Base-by-base conservation (phyloP, 2,329 filamentous ascomycete genomes). In the Cadophora sp. region DNA sequence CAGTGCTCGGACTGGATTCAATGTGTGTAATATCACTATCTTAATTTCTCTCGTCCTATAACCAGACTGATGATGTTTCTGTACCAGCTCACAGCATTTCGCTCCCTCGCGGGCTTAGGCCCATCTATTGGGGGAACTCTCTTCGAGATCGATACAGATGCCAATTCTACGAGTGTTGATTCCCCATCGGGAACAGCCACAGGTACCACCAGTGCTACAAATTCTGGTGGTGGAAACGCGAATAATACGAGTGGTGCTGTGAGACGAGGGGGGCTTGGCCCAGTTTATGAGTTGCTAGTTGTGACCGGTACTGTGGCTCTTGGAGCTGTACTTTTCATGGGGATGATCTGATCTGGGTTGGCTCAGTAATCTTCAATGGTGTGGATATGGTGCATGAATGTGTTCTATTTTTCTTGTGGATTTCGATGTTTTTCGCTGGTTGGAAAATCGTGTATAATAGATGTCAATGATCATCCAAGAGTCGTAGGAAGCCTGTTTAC, bases 1-100 rank as follows among this genome's bases (percentile, higher is more conserved):
- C 4, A 45, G 33, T 43, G 22, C 36, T 5, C 16, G 61, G 18
- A 64, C 36, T 43, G 14, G 62, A 20, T 64, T 64, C 62, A 58
- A 64, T 48, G 62, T 64, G 50, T 14, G 48, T 51, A 51, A 4
- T 22, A 5, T 33, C 30, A 4, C 9, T 33, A 9, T 33, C 30
- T 33, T 9, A 33, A 9, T 33, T 33, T 33, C 4, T 9, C 30
- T 33, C 9, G 30, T 33, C 4, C 30, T 9, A 51, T 8, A 7
- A 13, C 20, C 20, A 22, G 20, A 22, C 14, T 22, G 7, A 9
- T 51, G 22, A 51, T 51, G 9, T 33, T 7, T 30, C 30, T 3
- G 2, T 55, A 16, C 5, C 9, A 55, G 51, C 51, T 55, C 14
- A 55, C 51, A 14, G 24, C 51, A 4, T 55, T 55, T 22, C 51